Evolutionary conservation across 306 rosid species (phyloP), one percentile per base, ranked within the genome.

Genomic region (Dalbergia cultrata): DNA sequence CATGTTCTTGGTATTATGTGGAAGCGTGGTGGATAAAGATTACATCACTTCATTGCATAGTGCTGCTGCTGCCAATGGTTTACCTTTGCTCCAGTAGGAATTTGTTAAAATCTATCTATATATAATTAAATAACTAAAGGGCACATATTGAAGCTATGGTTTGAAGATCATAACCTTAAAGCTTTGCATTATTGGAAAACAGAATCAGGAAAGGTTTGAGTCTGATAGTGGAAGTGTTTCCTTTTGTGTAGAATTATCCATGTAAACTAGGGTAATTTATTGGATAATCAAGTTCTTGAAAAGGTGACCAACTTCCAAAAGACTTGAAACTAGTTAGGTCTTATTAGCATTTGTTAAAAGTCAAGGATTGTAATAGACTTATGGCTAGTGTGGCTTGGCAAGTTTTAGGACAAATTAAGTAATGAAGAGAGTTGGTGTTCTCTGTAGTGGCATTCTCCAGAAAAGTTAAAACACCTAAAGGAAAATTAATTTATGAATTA

Each of bases 81-180:
- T 60, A 74, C 78, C 60, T 77, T 83, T 72, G 59, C 64, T 75
- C 67, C 59, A 61, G 4, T 61, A 33, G 78, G 43, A 78, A 72
- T 57, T 53, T 67, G 75, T 64, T 75, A 34, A 50, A 50, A 74
- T 70, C 83, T 73, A 73, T 67, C 54, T 76, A 57, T 77, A 58
- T 82, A 72, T 82, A 67, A 72, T 82, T 52, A 79, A 81, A 84
- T 84, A 69, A 81, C 85, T 64, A 44, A 54, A 21, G 76, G 79
- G 81, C 63, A 86, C 66, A 74, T 54, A 66, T 64, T 37, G 41
- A 37, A 68, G 88, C 54, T 79, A 86, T 50, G 81, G 81, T 79
- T 80, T 49, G 66, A 44, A 84, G 85, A 82, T 70, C 72, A 74
- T 80, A 80, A 56, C 17, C 77, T 72, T 61, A 71, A 71, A 73